Percentiles rank a stretch among this genome's conserved stretches.
phyloP scores from a whole-genome alignment of 192 early-diverging fungal genomes.

The Pilaira anomala region DNA sequence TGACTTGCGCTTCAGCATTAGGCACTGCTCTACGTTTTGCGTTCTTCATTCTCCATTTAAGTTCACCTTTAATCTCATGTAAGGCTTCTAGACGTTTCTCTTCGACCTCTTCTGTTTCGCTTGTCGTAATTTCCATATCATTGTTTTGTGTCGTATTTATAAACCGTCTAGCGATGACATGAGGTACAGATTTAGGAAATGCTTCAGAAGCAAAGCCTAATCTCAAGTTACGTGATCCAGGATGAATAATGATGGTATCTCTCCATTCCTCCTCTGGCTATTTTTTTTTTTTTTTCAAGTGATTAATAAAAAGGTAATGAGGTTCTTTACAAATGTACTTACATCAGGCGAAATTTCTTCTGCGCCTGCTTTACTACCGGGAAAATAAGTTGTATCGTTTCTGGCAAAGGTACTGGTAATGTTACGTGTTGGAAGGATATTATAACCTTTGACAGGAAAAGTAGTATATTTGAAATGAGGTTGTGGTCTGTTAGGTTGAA shows the following conservation, averaged over 20 bases:
- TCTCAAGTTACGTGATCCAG: slow-evolving; percentile 78
- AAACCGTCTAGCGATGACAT: slow-evolving; percentile 73
- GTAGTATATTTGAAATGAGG: slow-evolving; percentile 53
- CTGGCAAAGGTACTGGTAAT: slow-evolving; percentile 46
- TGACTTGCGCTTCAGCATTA: slow-evolving; percentile 71
- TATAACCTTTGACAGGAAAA: slow-evolving; percentile 44
- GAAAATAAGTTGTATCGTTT: slow-evolving; percentile 46
- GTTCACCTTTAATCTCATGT: slow-evolving; percentile 58
- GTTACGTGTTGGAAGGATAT: slow-evolving; percentile 47
- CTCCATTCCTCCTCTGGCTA: slow-evolving; percentile 52
- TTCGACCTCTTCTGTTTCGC: slow-evolving; percentile 26
- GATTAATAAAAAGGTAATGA: background rate
- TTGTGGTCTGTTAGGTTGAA: background rate
- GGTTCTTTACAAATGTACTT: slow-evolving; percentile 17
- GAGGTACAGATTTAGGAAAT: slow-evolving; percentile 71
- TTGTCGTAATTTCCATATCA: slow-evolving; percentile 23
- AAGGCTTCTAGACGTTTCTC: slow-evolving; percentile 21
- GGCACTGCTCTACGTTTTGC: slow-evolving; percentile 75
- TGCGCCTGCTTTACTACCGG: slow-evolving; percentile 34
- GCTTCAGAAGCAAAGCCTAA: slow-evolving; percentile 84
- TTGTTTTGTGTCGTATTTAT: background rate
- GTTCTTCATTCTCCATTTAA: slow-evolving; percentile 75
- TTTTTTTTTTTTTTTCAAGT: too few relatives aligned
- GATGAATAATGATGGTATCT: slow-evolving; percentile 82
- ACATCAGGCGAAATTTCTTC: slow-evolving; percentile 24